phyloP scores from a whole-genome alignment of 2,329 filamentous ascomycete genomes.

The Sporothrix pseudoabietina region DNA sequence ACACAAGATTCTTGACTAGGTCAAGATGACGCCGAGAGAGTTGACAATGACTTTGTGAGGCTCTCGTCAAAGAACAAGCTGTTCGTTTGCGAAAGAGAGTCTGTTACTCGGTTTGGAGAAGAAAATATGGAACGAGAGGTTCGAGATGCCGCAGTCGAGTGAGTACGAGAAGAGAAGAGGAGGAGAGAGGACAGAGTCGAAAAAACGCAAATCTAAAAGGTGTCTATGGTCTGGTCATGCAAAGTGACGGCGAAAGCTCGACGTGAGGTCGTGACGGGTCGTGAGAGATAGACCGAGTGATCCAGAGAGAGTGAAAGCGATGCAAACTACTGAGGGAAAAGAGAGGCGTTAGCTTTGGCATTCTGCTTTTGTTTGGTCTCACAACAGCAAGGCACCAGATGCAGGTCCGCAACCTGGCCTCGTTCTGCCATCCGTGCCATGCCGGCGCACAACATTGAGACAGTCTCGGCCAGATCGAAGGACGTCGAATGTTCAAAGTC shows the following conservation, averaged over 20 bases:
- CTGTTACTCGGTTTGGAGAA: neutral
- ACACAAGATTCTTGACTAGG: slow-evolving; percentile 28
- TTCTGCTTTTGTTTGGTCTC: slow-evolving; percentile 19
- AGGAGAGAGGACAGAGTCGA: neutral
- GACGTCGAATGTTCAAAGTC: neutral
- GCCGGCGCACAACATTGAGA: neutral
- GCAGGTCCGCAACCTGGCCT: slow-evolving; percentile 19
- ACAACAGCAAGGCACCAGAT: slow-evolving; percentile 22
- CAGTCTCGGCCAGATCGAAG: neutral
- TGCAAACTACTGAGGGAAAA: slow-evolving; percentile 18
- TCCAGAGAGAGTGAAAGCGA: slow-evolving; percentile 12
- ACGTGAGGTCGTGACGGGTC: slow-evolving; percentile 29
- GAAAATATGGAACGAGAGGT: neutral
- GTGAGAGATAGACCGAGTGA: slow-evolving; percentile 3
- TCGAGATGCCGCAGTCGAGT: neutral
- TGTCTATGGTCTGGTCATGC: slow-evolving; percentile 25
- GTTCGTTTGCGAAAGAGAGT: neutral
- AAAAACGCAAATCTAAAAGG: slow-evolving; percentile 26
- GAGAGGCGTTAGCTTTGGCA: slow-evolving; percentile 26
- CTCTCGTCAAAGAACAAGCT: neutral
- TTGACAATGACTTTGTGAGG: neutral
- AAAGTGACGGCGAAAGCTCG: slow-evolving; percentile 26
- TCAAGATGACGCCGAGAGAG: slow-evolving; percentile 21
- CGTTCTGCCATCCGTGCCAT: neutral
- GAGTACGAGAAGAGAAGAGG: neutral